A percentile compares a stretch with the other conserved stretches of the same genome.
Conservation (phyloP, 23 red algal species). For the Rhodosorus marinus region DNA sequence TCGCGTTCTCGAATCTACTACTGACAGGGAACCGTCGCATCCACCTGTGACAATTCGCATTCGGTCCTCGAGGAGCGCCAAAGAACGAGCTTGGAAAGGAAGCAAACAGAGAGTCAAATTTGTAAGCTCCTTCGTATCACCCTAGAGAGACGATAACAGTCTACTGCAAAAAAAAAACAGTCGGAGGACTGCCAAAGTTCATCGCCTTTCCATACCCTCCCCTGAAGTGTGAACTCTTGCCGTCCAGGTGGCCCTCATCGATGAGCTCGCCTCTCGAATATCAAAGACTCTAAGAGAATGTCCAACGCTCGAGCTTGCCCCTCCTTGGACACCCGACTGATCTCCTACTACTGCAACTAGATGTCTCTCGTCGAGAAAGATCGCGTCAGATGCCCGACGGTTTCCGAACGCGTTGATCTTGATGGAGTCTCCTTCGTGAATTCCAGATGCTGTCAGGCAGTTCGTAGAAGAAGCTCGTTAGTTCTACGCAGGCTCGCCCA, state of each 20-base stretch:
- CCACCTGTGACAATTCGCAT: constrained; percentile 59
- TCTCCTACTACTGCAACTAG: constrained; percentile 55
- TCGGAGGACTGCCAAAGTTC: too few species aligned
- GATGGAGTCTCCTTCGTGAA: not conserved
- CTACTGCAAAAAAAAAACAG: too few species aligned
- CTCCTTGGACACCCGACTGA: not conserved
- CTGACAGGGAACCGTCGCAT: constrained; percentile 34
- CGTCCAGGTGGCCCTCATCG: constrained; percentile 5
- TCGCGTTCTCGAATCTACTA: constrained; percentile 57
- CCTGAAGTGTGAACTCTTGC: constrained; percentile 5
- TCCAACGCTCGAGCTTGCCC: constrained; percentile 6
- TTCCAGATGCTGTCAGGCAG: too few species aligned
- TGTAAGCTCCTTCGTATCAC: too few species aligned
- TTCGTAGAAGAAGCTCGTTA: too few species aligned
- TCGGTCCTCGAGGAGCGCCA: constrained; percentile 56
- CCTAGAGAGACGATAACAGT: too few species aligned
- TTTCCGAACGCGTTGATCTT: constrained; percentile 55
- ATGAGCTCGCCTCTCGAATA: constrained; percentile 8
- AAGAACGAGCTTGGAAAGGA: constrained; percentile 41
- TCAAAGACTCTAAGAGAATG: constrained; percentile 58
- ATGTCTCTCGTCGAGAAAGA: constrained; percentile 59
- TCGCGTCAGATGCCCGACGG: constrained; percentile 21
- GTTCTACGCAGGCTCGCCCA: too few species aligned
- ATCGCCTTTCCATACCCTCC: too few species aligned
- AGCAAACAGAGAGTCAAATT: too few species aligned